Conservation (phyloP, 2,329 filamentous ascomycete genomes). For the Annulohypoxylon truncatum region DNA sequence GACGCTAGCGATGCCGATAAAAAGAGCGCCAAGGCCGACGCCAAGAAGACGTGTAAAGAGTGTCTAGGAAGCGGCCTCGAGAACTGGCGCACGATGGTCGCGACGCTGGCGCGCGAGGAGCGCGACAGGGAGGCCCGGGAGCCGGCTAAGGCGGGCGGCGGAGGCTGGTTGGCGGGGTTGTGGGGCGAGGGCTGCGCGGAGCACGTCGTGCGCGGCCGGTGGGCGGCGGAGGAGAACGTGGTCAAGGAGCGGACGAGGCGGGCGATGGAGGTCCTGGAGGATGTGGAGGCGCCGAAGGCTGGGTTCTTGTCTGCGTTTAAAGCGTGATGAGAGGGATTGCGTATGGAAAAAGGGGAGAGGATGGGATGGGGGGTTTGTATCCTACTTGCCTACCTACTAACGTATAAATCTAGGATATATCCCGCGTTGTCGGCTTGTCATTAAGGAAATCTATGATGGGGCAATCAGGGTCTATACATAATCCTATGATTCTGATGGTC, state of each 20-base stretch:
- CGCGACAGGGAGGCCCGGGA: conserved; percentile 51
- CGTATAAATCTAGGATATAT: background rate
- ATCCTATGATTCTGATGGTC: background rate
- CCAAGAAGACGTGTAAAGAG: conserved; percentile 74
- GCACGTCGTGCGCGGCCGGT: conserved; percentile 58
- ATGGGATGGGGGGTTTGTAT: background rate
- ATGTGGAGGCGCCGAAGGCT: conserved; percentile 54
- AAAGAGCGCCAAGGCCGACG: conserved; percentile 51
- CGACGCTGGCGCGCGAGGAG: conserved; percentile 68
- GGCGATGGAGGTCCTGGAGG: conserved; percentile 64
- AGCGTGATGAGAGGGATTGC: conserved; percentile 48
- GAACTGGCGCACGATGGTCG: conserved; percentile 88
- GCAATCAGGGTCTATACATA: too few relatives aligned
- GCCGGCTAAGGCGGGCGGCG: conserved; percentile 23
- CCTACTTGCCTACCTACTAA: background rate
- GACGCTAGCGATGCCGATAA: conserved; percentile 41
- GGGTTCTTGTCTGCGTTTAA: conserved; percentile 55
- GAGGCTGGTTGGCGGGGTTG: conserved; percentile 54
- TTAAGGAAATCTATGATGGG: background rate
- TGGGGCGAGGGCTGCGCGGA: conserved; percentile 53
- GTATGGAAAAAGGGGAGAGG: background rate
- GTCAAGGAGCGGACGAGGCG: conserved; percentile 64
- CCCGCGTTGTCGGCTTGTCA: background rate
- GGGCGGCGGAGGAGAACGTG: conserved; percentile 66
- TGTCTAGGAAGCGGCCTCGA: conserved; percentile 81